Evolutionary conservation across 495 filamentous ascomycete genomes (phyloP).

Genomic region (Astrothelium subdiscretum): DNA sequence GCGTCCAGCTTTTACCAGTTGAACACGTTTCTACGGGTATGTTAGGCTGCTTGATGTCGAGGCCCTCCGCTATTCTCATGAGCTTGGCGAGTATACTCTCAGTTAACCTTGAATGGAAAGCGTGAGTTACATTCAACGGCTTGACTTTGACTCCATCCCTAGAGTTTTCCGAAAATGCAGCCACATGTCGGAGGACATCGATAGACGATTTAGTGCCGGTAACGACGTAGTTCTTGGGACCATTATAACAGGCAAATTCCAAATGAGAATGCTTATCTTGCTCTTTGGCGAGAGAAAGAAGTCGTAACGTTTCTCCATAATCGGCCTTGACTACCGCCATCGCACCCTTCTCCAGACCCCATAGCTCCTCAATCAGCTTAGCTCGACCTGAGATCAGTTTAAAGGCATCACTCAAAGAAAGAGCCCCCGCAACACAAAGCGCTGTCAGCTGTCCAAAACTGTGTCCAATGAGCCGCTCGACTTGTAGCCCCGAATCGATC

Average conservation of each 20-base stretch:
- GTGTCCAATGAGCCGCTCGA: conserved; percentile 35
- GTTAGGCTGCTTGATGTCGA: background rate
- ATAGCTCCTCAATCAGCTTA: background rate
- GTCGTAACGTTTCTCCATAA: background rate
- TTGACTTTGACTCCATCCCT: background rate
- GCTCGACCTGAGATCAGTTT: background rate
- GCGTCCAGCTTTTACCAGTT: background rate
- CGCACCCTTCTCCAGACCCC: background rate
- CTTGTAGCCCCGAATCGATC: conserved; percentile 34
- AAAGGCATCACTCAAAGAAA: conserved; percentile 27
- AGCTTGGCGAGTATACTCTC: background rate
- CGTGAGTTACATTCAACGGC: background rate
- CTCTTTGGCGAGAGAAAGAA: background rate
- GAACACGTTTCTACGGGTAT: background rate
- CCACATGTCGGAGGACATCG: background rate
- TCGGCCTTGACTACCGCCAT: background rate
- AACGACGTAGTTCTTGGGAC: background rate
- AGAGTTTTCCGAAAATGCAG: background rate
- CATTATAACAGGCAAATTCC: background rate
- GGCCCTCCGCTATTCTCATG: background rate
- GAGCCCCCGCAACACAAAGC: conserved; percentile 28
- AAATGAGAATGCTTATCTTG: background rate
- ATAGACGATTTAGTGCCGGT: background rate
- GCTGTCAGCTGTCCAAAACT: conserved; percentile 40
- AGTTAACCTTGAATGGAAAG: background rate